A percentile compares a stretch with the other conserved stretches of the same genome.
phyloP scores from a whole-genome alignment of 139 green algal species.

The Chlorella sp. region DNA sequence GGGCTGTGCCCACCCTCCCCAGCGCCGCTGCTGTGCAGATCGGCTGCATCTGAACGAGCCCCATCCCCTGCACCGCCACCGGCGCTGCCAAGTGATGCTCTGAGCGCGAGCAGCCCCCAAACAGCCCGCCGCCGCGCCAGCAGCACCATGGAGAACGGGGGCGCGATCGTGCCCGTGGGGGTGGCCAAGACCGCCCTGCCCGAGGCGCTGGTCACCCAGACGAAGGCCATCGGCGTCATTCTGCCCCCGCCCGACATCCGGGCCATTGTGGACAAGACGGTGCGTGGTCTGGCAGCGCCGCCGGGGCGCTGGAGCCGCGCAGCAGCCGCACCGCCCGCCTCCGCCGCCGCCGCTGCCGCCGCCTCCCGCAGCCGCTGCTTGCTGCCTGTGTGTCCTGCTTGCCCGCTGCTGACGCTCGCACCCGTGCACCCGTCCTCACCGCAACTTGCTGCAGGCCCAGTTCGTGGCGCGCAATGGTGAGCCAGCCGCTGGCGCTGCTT shows the following conservation, averaged over 20 bases:
- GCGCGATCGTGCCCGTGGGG: slow-evolving; percentile 71
- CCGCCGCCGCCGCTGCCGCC: too few species aligned
- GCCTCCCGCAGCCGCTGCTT: too few species aligned
- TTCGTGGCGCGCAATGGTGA: slow-evolving; percentile 97
- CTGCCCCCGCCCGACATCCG: slow-evolving; percentile 94
- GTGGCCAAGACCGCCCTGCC: slow-evolving; percentile 56
- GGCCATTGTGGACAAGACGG: slow-evolving; percentile 98
- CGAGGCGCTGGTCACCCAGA: slow-evolving; percentile 83
- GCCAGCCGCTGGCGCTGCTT: neutral
- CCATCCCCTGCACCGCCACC: too few species aligned
- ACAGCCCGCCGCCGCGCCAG: neutral
- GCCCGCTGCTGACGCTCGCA: too few species aligned
- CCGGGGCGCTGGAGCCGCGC: too few species aligned
- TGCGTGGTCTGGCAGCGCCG: too few species aligned
- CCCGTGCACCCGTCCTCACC: too few species aligned
- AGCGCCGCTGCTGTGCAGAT: too few species aligned
- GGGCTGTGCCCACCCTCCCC: too few species aligned
- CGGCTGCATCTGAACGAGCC: too few species aligned
- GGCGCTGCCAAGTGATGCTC: neutral
- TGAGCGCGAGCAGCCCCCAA: neutral
- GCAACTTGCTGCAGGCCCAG: slow-evolving; percentile 43
- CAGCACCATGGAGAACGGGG: slow-evolving; percentile 30
- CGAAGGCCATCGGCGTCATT: slow-evolving; percentile 92
- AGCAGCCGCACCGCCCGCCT: too few species aligned
- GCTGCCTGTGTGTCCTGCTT: too few species aligned